These are phyloP conservation scores for Asterella californica DNA, from an alignment of 225 moss, liverwort and hornwort genomes.

Conservation along the genomic window DNA sequence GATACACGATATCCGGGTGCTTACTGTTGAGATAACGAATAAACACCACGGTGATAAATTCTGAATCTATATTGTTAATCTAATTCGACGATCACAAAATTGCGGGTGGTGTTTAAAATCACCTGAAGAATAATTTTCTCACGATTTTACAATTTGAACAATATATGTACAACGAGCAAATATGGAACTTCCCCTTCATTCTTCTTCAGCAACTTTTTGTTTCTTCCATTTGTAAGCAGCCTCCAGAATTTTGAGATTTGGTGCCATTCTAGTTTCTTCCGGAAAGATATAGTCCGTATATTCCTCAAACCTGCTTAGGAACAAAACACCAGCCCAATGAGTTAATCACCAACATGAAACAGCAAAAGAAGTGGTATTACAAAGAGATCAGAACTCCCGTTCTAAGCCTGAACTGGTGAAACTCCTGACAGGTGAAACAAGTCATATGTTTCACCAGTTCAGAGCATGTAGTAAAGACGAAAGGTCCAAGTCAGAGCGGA, in stretches of 20 bases:
- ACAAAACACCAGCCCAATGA: background rate
- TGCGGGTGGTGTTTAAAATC: background rate
- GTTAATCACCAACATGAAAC: too few species aligned
- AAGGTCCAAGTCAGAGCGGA: background rate
- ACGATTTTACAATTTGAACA: constrained; percentile 9
- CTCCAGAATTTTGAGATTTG: constrained; percentile 67
- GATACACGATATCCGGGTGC: too few species aligned
- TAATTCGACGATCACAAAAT: constrained; percentile 3
- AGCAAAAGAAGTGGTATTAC: background rate
- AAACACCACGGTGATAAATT: too few species aligned
- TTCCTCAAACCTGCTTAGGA: constrained; percentile 54
- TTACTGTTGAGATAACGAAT: too few species aligned
- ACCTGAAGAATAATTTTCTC: background rate
- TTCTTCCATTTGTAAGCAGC: constrained; percentile 76
- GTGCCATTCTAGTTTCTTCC: constrained; percentile 64
- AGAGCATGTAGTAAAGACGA: background rate
- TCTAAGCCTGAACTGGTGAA: too few species aligned
- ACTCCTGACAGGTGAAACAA: too few species aligned
- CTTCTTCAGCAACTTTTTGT: constrained; percentile 49
- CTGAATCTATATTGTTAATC: too few species aligned
- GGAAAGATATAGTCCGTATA: constrained; percentile 76
- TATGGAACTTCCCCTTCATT: background rate
- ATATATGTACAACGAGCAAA: constrained; percentile 16
- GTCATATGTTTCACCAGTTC: background rate
- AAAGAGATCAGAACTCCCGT: background rate